Base-by-base conservation (phyloP, 495 filamentous ascomycete genomes). In the Aspergillus conjunctus region DNA sequence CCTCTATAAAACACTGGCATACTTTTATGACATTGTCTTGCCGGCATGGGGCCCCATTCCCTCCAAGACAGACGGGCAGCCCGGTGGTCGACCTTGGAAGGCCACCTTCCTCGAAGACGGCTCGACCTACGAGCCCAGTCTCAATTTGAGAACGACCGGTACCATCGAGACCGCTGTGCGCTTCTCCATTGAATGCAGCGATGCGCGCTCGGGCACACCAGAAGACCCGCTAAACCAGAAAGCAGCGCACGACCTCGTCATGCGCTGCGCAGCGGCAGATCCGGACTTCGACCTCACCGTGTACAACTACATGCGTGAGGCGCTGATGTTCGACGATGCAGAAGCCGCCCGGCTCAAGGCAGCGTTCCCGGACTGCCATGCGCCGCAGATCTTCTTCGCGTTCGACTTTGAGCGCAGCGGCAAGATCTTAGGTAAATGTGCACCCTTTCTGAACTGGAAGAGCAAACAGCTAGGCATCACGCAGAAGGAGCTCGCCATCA, bases 111-210 rank as follows among this genome's bases (percentile, higher is more conserved):
- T 50, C 20, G 46, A 50, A 21, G 46, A 50, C 20, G 46, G 46
- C 18, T 50, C 46, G 18, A 6, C 46, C 7, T 50, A 17, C 26
- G 46, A 50, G 46, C 46, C 46, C 46, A 50, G 46, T 30, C 46
- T 50, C 46, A 50, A 50, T 21, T 20, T 50, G 20, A 20, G 46
- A 18, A 50, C 46, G 18, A 50, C 46, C 8, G 46, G 46, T 21
- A 50, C 15, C 5, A 50, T 18, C 1, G 46, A 50, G 46, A 50
- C 46, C 46, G 26, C 46, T 10, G 46, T 50, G 0, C 46, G 46
- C 46, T 50, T 50, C 46, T 17, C 46, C 18, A 50, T 50, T 50
- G 46, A 50, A 21, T 50, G 46, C 46, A 50, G 46, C 46, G 46
- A 50, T 50, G 20, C 5, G 46, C 46, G 46, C 15, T 50, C 46